Evolutionary conservation across 257 asterid genomes (phyloP), one percentile per base, ranked within the genome.

Genomic region (Capsicum chinense): DNA sequence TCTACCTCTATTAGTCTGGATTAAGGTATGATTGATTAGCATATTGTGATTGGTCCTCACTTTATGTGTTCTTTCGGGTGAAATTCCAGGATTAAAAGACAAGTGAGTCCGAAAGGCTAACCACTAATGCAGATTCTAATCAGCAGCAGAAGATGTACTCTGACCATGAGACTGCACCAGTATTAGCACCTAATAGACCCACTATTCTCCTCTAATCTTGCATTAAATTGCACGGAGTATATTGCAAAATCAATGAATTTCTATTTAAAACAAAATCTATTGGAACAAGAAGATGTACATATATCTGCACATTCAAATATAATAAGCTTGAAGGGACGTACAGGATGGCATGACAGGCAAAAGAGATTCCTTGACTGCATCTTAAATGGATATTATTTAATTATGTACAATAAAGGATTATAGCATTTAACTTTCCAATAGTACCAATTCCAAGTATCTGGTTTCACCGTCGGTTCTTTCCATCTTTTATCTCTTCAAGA

Each of bases 21-120:
- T n/a, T 47, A 71, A 71, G n/a, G 3, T 21, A 47, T 47, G 39
- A 74, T 74, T 12, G 14, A 19, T 74, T 35, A 12, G 19, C 21
- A 19, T 6, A 50, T 19, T 73, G 80, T 73, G 14, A 73, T 48
- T 5, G 39, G 39, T n/a, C 48, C 59, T 44, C 80, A 70, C 10
- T 5, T 71, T 44, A 4, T n/a, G 12, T 19, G 58, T 11, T 73
- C 80, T 71, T 66, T n/a, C 6, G 79, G 10, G 37, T 44, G 39
- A 48, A 14, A n/a, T 48, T 48, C 44, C 60, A 48, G 19, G 11
- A 76, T 74, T 0, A 15, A 52, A 33, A 52, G 63, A 52, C 81
- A 76, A 76, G n/a, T 76, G 62, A 76, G 16, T 48, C 35, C 6
- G 60, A 76, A 76, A 76, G 63, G 63, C 81, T 76, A 26, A 76